Evolutionary conservation across 345 rosid species (phyloP).

Genomic region (Geranium rotundifolium): DNA sequence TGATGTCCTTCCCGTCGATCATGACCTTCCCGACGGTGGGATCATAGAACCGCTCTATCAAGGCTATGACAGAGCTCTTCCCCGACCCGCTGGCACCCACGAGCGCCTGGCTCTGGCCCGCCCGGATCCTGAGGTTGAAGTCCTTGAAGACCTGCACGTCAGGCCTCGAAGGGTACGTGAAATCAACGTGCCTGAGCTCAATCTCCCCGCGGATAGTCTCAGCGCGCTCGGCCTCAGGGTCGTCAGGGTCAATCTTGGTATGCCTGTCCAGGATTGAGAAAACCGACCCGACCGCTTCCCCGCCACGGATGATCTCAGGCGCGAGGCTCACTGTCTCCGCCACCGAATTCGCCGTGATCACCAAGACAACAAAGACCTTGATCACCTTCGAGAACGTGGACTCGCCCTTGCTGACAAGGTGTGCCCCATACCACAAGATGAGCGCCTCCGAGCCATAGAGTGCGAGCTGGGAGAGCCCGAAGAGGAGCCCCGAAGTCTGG

Average conservation of each 20-base stretch:
- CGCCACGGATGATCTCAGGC: constrained; percentile 95
- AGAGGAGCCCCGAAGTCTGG: constrained; percentile 80
- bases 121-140: constrained; percentile 75
- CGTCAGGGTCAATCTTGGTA: constrained; percentile 82
- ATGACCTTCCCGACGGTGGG: constrained; percentile 76
- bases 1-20: constrained; percentile 91
- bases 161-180: constrained; percentile 87
- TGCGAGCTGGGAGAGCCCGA: constrained; percentile 91
- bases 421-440: constrained; percentile 93
- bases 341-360: constrained; percentile 91
- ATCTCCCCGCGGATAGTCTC: constrained; percentile 86
- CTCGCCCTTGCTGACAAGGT: constrained; percentile 69
- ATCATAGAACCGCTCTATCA: constrained; percentile 91
- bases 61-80: constrained; percentile 84
- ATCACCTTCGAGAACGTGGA: constrained; percentile 97
- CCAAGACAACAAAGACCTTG: constrained; percentile 91
- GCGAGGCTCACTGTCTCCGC: constrained; percentile 99
- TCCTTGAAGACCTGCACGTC: constrained; percentile 74
- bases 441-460: constrained; percentile 93
- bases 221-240: constrained; percentile 77
- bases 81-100: constrained; percentile 98
- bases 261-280: constrained; percentile 75
- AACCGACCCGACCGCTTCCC: constrained; percentile 95
- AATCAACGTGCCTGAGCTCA: constrained; percentile 90
- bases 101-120: constrained; percentile 96